A percentile compares a stretch with the other conserved stretches of the same genome.
Evolutionary conservation across 2,329 filamentous ascomycete genomes (phyloP).

Genomic region (Cercospora sojina): DNA sequence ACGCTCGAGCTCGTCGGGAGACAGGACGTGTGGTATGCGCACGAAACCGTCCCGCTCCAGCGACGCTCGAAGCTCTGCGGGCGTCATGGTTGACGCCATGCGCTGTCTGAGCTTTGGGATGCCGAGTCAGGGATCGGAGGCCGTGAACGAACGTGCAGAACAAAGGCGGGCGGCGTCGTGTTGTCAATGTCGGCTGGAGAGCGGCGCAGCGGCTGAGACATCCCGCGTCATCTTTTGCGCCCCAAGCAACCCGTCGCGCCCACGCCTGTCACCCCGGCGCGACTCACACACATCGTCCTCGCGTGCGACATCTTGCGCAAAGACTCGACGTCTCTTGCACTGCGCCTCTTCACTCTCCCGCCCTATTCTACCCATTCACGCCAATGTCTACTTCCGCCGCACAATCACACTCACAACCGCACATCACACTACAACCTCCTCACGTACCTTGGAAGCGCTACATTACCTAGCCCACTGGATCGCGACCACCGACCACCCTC

Average conservation of each 20-base stretch:
- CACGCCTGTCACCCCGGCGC: background rate
- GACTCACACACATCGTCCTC: background rate
- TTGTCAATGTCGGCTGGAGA: background rate
- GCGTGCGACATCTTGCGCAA: background rate
- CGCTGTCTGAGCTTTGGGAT: conserved; percentile 10
- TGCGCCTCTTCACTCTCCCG: background rate
- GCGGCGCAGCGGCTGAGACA: conserved; percentile 1
- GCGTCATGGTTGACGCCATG: conserved; percentile 19
- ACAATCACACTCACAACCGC: conserved; percentile 17
- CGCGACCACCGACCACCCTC: conserved; percentile 15
- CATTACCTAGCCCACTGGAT: conserved; percentile 13
- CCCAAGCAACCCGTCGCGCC: background rate
- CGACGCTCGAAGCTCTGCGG: conserved; percentile 45
- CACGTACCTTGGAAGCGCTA: conserved; percentile 26
- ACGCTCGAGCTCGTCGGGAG: conserved; percentile 53
- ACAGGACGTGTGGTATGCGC: conserved; percentile 65
- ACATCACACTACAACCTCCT: conserved; percentile 23
- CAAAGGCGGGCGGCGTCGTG: conserved; percentile 1
- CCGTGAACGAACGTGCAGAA: background rate
- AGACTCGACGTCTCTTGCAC: conserved; percentile 5
- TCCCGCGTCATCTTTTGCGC: background rate
- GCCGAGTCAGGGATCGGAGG: background rate
- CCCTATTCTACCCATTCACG: conserved; percentile 1
- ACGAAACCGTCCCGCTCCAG: conserved; percentile 76
- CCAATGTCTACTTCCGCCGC: conserved; percentile 32